These are phyloP conservation scores for Symbiodinium pilosum DNA, from an alignment of 73 alveolate species.

Conservation along the genomic window DNA sequence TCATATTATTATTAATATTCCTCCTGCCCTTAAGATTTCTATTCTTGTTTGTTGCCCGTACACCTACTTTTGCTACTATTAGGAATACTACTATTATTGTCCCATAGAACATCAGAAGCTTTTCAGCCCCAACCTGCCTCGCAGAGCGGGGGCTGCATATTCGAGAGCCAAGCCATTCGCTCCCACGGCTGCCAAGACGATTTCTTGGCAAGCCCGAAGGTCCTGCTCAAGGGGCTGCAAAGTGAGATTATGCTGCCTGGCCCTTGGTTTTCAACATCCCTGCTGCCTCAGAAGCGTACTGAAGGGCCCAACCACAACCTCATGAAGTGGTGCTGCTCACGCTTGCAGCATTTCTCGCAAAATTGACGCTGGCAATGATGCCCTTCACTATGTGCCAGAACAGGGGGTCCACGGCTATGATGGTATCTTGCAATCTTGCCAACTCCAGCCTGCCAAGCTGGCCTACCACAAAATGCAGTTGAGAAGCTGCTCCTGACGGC, in stretches of 20 bases:
- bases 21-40: too few relatives aligned
- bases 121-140: constrained; percentile 16
- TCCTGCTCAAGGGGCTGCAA: background rate
- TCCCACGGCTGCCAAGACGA: constrained; percentile 40
- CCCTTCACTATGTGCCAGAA: too few relatives aligned
- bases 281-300: constrained; percentile 53
- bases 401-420: too few relatives aligned
- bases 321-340: background rate
- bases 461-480: background rate
- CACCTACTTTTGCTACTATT: too few relatives aligned
- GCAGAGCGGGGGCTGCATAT: constrained; percentile 34
- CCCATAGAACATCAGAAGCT: too few relatives aligned
- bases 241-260: background rate
- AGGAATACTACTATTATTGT: too few relatives aligned
- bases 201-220: background rate
- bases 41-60: too few relatives aligned
- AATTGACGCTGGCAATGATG: too few relatives aligned
- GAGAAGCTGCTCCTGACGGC: background rate
- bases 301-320: constrained; percentile 90
- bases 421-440: too few relatives aligned
- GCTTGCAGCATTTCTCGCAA: too few relatives aligned
- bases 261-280: background rate
- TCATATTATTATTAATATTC: too few relatives aligned
- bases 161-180: constrained; percentile 74
- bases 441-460: too few relatives aligned